A percentile compares a stretch with the other conserved stretches of the same genome.
phyloP scores from a whole-genome alignment of 2,329 filamentous ascomycete species.

The Taxawa tesnikishii region DNA sequence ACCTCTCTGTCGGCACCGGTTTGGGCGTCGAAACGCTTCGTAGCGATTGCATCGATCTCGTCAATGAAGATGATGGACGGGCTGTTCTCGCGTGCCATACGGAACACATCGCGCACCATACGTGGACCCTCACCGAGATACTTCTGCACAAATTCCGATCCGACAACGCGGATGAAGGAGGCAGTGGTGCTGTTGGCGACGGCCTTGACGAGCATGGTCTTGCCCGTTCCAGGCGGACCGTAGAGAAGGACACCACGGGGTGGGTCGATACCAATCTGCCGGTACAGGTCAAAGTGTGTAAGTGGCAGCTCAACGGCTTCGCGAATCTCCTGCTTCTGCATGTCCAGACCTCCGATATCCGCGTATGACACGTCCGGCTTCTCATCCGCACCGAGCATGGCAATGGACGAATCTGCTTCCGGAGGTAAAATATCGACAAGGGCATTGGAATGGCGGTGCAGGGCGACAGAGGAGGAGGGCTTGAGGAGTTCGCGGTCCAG shows the following conservation, averaged over 20 bases:
- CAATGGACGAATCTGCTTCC: conserved; percentile 95
- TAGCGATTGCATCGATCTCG: conserved; percentile 97
- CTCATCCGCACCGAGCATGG: conserved; percentile 92
- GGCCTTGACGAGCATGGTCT: conserved; percentile 96
- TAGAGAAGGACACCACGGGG: conserved; percentile 93
- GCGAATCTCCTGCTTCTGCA: conserved; percentile 99
- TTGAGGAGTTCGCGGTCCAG: conserved; percentile 97
- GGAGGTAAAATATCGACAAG: conserved; percentile 98
- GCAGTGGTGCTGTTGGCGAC: conserved; percentile 97
- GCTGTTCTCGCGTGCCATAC: conserved; percentile 97
- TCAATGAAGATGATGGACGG: conserved; percentile 99
- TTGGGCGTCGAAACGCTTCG: conserved; percentile 97
- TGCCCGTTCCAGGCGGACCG: conserved; percentile 88
- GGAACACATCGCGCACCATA: conserved; percentile 98
- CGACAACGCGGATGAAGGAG: conserved; percentile 95
- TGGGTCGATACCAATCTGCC: conserved; percentile 97
- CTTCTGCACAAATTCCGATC: conserved; percentile 97
- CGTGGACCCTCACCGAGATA: conserved; percentile 94
- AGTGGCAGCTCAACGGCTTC: conserved; percentile 94
- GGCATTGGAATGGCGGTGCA: conserved; percentile 96
- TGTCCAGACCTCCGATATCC: conserved; percentile 93
- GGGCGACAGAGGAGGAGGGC: conserved; percentile 90
- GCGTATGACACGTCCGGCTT: conserved; percentile 98
- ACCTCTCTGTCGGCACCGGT: conserved; percentile 97
- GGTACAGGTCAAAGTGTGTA: conserved; percentile 97